Conservation (phyloP, 495 filamentous ascomycete genomes). For the Penicillium macrosclerotiorum region DNA sequence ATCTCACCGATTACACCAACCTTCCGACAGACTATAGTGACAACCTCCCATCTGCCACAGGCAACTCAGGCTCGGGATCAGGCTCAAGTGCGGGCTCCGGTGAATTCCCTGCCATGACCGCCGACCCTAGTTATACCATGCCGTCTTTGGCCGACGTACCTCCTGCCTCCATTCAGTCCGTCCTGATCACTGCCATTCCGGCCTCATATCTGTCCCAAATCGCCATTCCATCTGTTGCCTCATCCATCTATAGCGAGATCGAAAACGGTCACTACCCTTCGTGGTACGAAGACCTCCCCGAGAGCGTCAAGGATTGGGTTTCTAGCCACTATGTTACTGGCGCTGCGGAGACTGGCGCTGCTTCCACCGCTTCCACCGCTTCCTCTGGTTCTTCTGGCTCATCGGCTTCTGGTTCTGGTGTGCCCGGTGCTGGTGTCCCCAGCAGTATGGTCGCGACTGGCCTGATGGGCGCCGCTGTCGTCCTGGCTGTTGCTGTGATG, state of each 20-base stretch:
- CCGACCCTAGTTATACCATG: slow-evolving; percentile 13
- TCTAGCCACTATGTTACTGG: slow-evolving; percentile 7
- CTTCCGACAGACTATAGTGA: slow-evolving; percentile 3
- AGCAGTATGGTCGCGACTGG: slow-evolving; percentile 1
- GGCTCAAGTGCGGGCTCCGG: neutral
- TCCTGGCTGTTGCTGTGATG: slow-evolving; percentile 13
- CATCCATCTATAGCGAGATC: slow-evolving; percentile 18
- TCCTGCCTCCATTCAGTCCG: slow-evolving; percentile 17
- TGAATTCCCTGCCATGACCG: slow-evolving; percentile 2
- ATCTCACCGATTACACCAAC: slow-evolving; percentile 6
- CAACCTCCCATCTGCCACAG: slow-evolving; percentile 1
- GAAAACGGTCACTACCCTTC: slow-evolving; percentile 14
- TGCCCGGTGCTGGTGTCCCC: neutral
- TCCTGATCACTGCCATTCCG: slow-evolving; percentile 18
- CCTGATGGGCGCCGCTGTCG: slow-evolving; percentile 8
- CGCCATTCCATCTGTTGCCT: slow-evolving; percentile 13
- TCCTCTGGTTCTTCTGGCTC: neutral
- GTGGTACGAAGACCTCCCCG: slow-evolving; percentile 21
- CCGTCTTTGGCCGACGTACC: slow-evolving; percentile 12
- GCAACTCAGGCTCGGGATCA: neutral
- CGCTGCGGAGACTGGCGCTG: neutral
- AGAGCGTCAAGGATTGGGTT: slow-evolving; percentile 23
- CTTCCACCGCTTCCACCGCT: neutral
- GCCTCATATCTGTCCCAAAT: slow-evolving; percentile 20
- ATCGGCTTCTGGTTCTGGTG: neutral